Conservation (phyloP, 1,284 basidiomycete species). For the Cryptococcus wingfieldii region DNA sequence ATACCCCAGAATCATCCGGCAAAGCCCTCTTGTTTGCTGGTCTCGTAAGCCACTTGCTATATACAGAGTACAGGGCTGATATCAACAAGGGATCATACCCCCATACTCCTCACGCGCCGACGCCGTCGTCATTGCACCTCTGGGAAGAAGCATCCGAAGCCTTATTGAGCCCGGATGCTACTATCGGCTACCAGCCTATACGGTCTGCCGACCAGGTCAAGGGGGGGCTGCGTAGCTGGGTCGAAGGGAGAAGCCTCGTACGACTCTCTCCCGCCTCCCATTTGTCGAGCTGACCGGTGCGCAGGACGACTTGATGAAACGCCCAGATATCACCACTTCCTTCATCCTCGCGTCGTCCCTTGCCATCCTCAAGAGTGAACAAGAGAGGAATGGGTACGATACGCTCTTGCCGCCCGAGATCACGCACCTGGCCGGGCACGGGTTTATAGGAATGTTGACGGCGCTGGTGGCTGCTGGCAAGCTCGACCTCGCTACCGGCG, state of each 20-base stretch:
- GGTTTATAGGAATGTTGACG: constrained; percentile 47
- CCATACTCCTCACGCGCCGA: constrained; percentile 44
- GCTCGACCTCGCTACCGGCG: constrained; percentile 42
- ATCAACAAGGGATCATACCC: constrained; percentile 44
- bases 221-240: constrained; percentile 46
- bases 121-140: constrained; percentile 37
- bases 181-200: constrained; percentile 40
- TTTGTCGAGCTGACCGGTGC: not conserved
- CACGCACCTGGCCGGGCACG: constrained; percentile 45
- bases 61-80: not conserved
- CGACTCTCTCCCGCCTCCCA: constrained; percentile 5
- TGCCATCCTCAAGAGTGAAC: constrained; percentile 44
- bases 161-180: constrained; percentile 38
- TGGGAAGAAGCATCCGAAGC: constrained; percentile 48
- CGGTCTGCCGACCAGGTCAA: constrained; percentile 37
- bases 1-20: constrained; percentile 1
- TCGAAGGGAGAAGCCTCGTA: constrained; percentile 43
- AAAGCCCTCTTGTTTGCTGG: constrained; percentile 45
- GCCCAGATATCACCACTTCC: constrained; percentile 44
- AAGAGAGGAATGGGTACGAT: constrained; percentile 33
- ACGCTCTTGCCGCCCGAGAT: constrained; percentile 38
- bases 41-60: constrained; percentile 27
- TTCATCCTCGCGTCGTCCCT: constrained; percentile 47
- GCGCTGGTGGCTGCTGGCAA: constrained; percentile 44
- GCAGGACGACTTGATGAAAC: constrained; percentile 46